phyloP scores from a whole-genome alignment of 2,329 filamentous ascomycete species.

The Alternaria dauci region DNA sequence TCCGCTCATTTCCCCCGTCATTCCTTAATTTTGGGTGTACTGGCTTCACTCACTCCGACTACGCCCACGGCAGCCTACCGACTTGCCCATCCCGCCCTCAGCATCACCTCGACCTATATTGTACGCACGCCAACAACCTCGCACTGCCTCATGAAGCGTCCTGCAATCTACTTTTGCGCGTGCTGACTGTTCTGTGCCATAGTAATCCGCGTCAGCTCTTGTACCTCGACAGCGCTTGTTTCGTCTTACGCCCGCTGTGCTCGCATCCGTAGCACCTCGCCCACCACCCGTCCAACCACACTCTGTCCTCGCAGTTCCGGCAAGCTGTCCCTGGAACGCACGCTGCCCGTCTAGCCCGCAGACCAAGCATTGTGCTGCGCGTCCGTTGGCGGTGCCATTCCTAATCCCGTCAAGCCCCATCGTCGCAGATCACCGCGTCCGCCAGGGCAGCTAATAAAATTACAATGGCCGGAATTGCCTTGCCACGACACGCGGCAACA shows the following conservation, averaged over 20 bases:
- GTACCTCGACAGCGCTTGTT: constrained; percentile 51
- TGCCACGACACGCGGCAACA: constrained; percentile 53
- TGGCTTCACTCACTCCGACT: constrained; percentile 43
- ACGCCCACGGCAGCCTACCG: constrained; percentile 23
- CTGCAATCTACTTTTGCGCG: constrained; percentile 37
- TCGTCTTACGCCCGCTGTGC: constrained; percentile 48
- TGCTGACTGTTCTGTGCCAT: constrained; percentile 42
- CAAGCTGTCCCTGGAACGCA: constrained; percentile 32
- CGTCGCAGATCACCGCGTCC: constrained; percentile 35
- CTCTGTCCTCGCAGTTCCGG: constrained; percentile 15
- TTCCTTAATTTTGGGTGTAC: constrained; percentile 52
- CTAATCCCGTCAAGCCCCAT: constrained; percentile 41
- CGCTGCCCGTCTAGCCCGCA: constrained; percentile 31
- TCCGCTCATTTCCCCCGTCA: constrained; percentile 50
- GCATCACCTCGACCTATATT: constrained; percentile 26
- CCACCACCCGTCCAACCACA: constrained; percentile 17
- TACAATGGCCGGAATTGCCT: constrained; percentile 49
- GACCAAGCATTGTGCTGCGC: constrained; percentile 32
- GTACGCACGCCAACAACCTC: constrained; percentile 33
- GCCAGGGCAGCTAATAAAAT: constrained; percentile 32
- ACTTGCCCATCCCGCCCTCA: constrained; percentile 19
- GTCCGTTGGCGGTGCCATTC: constrained; percentile 34
- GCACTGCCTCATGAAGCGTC: constrained; percentile 11
- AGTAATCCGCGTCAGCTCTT: constrained; percentile 46
- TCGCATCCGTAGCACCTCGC: constrained; percentile 41